Evolutionary conservation across 768 basidiomycete genomes (phyloP).

Genomic region (Kwoniella europaea): DNA sequence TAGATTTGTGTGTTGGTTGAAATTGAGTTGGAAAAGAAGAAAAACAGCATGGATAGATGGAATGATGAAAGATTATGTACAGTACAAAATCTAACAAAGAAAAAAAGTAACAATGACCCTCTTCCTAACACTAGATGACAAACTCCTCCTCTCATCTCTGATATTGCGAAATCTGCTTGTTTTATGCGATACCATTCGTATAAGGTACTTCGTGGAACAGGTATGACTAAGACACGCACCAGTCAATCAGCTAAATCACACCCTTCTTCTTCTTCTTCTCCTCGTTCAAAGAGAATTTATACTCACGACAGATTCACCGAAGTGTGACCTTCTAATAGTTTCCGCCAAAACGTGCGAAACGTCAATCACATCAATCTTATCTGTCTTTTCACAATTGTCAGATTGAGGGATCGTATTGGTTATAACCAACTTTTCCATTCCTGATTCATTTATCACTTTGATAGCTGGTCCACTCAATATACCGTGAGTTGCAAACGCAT

Average conservation of each 20-base stretch:
- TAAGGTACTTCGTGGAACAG: slow-evolving; percentile 58
- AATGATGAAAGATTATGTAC: too few species aligned
- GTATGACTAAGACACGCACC: slow-evolving; percentile 44
- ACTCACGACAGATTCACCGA: slow-evolving; percentile 58
- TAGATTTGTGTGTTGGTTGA: too few species aligned
- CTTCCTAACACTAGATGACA: too few species aligned
- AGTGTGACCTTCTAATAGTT: slow-evolving; percentile 76
- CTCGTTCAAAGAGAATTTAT: background rate
- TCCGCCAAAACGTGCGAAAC: slow-evolving; percentile 91
- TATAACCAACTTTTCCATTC: slow-evolving; percentile 83
- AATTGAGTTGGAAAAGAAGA: too few species aligned
- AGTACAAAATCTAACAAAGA: background rate
- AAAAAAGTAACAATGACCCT: background rate
- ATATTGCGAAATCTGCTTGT: background rate
- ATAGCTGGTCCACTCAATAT: slow-evolving; percentile 47
- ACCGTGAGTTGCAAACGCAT: slow-evolving; percentile 91
- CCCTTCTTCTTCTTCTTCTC: too few species aligned
- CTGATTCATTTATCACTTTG: slow-evolving; percentile 35
- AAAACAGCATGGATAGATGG: too few species aligned
- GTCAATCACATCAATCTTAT: slow-evolving; percentile 87
- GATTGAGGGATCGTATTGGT: slow-evolving; percentile 93
- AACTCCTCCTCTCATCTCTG: background rate
- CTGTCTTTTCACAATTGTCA: slow-evolving; percentile 65
- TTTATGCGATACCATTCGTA: slow-evolving; percentile 35
- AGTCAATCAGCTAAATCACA: too few species aligned